These are phyloP conservation scores for Carex littledalei DNA, from an alignment of 176 grass and related monocot species.

Conservation along the genomic window DNA sequence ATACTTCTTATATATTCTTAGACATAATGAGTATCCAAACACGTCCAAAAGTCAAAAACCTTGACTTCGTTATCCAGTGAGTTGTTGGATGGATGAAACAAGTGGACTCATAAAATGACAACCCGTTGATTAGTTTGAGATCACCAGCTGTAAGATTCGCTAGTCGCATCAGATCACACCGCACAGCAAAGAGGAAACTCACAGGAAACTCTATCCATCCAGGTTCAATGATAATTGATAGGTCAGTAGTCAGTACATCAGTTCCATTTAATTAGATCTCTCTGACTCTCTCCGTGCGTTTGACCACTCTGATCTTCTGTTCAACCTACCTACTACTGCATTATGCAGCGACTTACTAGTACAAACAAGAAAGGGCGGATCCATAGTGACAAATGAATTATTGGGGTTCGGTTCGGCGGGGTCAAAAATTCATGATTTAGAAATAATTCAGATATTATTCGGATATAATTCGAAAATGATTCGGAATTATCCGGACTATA, in stretches of 20 bases:
- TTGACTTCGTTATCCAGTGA: not conserved
- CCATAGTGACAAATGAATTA: no score
- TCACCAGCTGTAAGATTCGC: constrained; percentile 3
- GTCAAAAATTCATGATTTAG: no score
- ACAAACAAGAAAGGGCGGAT: not conserved
- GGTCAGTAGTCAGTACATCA: not conserved
- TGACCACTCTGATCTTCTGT: not conserved
- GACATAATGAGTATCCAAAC: no score
- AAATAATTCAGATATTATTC: no score
- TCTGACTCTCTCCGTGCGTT: not conserved
- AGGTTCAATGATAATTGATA: not conserved
- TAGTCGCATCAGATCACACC: not conserved
- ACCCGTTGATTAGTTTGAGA: not conserved
- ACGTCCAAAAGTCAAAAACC: not conserved
- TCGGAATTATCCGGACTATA: no score
- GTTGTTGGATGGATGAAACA: not conserved
- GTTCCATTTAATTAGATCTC: not conserved
- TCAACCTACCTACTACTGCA: not conserved
- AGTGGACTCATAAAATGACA: not conserved
- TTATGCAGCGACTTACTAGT: not conserved
- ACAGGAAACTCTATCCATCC: not conserved
- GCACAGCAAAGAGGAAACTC: constrained; percentile 4
- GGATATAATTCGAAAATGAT: no score
- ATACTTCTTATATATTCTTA: no score
- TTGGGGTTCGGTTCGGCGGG: no score